Evolutionary conservation across 441 rosid genomes (phyloP).

Genomic region (Isatis lusitanica): DNA sequence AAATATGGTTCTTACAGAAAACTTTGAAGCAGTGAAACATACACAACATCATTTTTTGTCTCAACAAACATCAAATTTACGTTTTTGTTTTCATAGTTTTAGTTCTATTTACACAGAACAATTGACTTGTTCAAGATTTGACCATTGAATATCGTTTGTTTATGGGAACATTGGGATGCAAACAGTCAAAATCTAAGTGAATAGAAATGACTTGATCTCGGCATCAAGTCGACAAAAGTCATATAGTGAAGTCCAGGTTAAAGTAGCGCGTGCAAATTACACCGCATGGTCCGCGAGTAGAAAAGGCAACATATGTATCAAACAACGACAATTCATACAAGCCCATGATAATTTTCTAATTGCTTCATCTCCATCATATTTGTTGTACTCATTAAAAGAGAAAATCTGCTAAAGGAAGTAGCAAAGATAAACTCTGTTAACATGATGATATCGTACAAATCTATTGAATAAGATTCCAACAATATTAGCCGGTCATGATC

Average conservation of each 20-base stretch:
- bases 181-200: neutral
- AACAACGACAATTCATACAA: neutral
- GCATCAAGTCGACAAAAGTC: neutral
- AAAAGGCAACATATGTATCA: neutral
- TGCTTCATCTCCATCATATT: neutral
- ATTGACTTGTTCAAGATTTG: neutral
- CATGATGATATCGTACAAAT: constrained; percentile 14
- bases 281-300: neutral
- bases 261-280: neutral
- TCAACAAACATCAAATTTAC: neutral
- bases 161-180: neutral
- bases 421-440: neutral
- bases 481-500: neutral
- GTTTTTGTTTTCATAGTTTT: neutral
- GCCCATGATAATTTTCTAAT: neutral
- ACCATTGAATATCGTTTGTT: neutral
- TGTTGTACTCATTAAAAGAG: neutral
- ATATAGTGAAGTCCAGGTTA: neutral
- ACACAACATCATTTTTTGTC: neutral
- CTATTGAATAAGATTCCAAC: constrained; percentile 11
- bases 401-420: neutral
- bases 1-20: neutral
- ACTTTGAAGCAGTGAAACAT: neutral
- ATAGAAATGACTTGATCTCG: neutral
- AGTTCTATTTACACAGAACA: neutral